phyloP scores from a whole-genome alignment of 2,329 filamentous ascomycete genomes.

The Sclerotinia borealis region DNA sequence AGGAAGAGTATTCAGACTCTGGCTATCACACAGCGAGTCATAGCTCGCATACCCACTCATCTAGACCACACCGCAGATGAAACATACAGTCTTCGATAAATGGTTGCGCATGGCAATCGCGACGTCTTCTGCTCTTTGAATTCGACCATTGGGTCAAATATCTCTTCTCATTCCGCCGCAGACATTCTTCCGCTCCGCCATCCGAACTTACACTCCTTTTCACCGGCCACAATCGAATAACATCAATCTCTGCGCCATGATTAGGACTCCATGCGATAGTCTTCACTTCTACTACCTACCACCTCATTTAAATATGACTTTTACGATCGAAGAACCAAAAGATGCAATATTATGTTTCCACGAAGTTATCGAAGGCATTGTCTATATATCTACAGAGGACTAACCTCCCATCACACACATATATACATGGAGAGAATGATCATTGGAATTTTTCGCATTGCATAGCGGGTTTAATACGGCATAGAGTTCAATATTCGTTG shows the following conservation, averaged over 20 bases:
- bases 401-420: constrained; percentile 5
- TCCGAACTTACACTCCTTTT: constrained; percentile 32
- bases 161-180: constrained; percentile 31
- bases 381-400: constrained; percentile 12
- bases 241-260: constrained; percentile 27
- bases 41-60: constrained; percentile 27
- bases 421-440: constrained; percentile 16
- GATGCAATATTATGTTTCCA: constrained; percentile 26
- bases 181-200: constrained; percentile 28
- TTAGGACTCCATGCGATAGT: neutral
- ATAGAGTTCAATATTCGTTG: constrained; percentile 27
- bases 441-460: constrained; percentile 26
- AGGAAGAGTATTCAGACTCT: constrained; percentile 30
- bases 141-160: constrained; percentile 30
- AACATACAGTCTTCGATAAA: constrained; percentile 34
- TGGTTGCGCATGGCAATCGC: constrained; percentile 31
- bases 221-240: constrained; percentile 28
- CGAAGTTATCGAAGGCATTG: constrained; percentile 32
- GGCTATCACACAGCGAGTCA: constrained; percentile 32
- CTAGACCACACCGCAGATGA: constrained; percentile 29
- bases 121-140: constrained; percentile 29
- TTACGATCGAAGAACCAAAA: constrained; percentile 20
- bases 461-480: constrained; percentile 26
- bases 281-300: constrained; percentile 9
- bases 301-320: constrained; percentile 18